Evolutionary conservation across 495 filamentous ascomycete species (phyloP), one percentile per base, ranked within the genome.

Genomic region (Annulohypoxylon stygium): DNA sequence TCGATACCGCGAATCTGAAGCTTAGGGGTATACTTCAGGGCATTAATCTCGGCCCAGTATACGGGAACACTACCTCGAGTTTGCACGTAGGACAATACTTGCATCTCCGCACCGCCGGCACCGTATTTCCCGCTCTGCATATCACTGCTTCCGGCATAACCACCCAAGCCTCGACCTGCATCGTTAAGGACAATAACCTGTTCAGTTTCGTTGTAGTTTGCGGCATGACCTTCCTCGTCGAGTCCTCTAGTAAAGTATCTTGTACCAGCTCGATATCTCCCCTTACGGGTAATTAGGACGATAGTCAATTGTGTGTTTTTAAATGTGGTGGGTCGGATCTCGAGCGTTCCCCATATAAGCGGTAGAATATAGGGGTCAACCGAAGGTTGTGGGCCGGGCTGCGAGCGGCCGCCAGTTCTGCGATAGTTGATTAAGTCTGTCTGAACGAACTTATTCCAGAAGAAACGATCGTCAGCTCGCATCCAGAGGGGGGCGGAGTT

Each of bases 171-270:
- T 37, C 81, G 76, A 12, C 89, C 87, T 4, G 86, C 85, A 78
- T 97, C 96, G 74, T 97, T 97, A 70, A 99, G 80, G 37, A 99
- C 88, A 47, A 97, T 84, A 55, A 93, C 84, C 78, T 98, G 97
- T 77, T 99, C 96, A 0, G 97, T 98, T 83, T 99, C 96, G 76
- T 99, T 99, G 86, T 94, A 99, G 77, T 99, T 99, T 18, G 94
- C 92, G 4, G 94, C 97, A 78, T 98, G 88, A n/a, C 96, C 96
- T 69, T 93, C 82, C 65, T 97, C 93, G 76, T 99, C 95, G 20
- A 98, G 87, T 36, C 96, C 96, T 59, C 96, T 90, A 0, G 97
- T 95, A 78, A 98, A 94, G 83, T 98, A 98, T 79, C 96, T 84
- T 5, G 96, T 98, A 23, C 96, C 96, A 12, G 88, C 95, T 67